phyloP scores from a whole-genome alignment of 306 rosid genomes.

The Spatholobus suberectus region DNA sequence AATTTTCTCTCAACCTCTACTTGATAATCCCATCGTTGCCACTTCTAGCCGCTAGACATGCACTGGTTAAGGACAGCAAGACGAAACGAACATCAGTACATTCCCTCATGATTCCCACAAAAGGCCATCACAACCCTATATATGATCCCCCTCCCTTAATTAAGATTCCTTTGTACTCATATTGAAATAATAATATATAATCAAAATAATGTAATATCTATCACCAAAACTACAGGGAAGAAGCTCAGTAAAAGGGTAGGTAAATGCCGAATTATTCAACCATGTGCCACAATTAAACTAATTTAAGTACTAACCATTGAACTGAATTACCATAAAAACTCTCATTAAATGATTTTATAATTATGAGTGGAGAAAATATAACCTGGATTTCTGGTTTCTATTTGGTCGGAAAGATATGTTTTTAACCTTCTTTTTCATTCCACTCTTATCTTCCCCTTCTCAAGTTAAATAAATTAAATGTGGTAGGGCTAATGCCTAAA shows the following conservation, averaged over 20 bases:
- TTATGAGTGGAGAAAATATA: neutral
- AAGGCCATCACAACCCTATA: neutral
- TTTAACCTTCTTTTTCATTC: neutral
- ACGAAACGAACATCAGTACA: neutral
- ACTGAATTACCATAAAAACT: neutral
- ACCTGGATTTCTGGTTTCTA: neutral
- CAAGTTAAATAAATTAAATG: conserved; percentile 30
- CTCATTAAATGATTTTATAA: neutral
- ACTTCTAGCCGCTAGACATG: neutral
- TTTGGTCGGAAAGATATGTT: neutral
- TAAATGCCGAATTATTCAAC: neutral
- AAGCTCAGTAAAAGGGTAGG: neutral
- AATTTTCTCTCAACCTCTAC: neutral
- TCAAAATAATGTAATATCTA: neutral
- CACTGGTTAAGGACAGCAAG: neutral
- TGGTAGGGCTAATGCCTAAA: conserved; percentile 37
- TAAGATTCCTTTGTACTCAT: neutral
- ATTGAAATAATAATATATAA: neutral
- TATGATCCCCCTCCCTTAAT: no score
- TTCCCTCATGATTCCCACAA: neutral
- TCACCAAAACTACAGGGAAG: neutral
- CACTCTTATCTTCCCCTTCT: neutral
- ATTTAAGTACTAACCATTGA: neutral
- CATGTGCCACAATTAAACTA: neutral
- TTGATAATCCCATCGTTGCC: neutral